Base-by-base conservation (phyloP, 2,329 filamentous ascomycete genomes). In the Penicillium italicum region DNA sequence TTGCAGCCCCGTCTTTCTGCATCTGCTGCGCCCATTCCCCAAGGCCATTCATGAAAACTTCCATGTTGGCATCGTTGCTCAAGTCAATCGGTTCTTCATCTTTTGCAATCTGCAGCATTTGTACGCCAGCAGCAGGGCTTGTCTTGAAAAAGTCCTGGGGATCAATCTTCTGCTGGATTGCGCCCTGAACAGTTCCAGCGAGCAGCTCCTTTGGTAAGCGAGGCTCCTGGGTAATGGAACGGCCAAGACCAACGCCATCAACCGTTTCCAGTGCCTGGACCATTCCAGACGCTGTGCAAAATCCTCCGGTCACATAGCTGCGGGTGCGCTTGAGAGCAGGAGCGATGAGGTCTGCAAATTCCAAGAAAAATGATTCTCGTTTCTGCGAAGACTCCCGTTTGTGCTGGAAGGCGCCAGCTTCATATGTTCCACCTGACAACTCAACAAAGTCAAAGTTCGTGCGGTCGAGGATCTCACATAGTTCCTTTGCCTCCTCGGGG, bases 81-180 rank as follows among this genome's bases (percentile, higher is more conserved):
- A 63, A 18, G 44, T 67, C 64, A 33, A 68, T 58, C 11, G 64
- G 66, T 41, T 66, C 58, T 43, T 66, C 51, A 36, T 64, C 62
- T 24, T 66, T 55, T 1, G 59, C 62, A 5, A 68, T 59, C 55
- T 63, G 64, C n/a, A 62, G 45, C 30, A 68, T 68, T 40, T 66
- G 64, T 40, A 20, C 59, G 42, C 43, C 61, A 54, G 40, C 61
- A 10, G 18, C 56, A 40, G 53, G 56, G 38, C 88, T 84, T 60
- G 82, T 85, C 60, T 85, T 87, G 60, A 91, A 91, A 79, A 83
- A 96, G 76, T 95, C 90, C 75, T 91, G 41, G 9, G 91, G 74
- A 78, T 96, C 91, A 79, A 96, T 92, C 78, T 93, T 95, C 72
- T 88, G 81, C 43, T 63, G 53, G 26, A 66, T 63, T 2, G 63